Evolutionary conservation across 129 eudicot species (phyloP).

Genomic region (Oenanthe sinensis): DNA sequence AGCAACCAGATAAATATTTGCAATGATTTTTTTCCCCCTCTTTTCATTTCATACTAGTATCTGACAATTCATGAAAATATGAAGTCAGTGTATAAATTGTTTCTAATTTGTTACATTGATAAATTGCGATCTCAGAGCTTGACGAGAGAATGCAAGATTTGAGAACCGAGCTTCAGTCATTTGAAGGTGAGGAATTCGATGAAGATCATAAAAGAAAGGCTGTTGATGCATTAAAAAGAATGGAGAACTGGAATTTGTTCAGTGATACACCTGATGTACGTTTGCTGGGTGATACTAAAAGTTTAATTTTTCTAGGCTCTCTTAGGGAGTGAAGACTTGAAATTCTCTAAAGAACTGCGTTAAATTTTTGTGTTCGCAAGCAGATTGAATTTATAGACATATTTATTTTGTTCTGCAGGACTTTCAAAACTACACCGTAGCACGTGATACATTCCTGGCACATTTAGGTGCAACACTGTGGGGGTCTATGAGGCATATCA

Average conservation of each 20-base stretch:
- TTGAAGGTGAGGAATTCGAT: conserved; percentile 73
- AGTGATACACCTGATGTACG: conserved; percentile 65
- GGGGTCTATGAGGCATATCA: conserved; percentile 93
- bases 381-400: neutral
- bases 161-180: conserved; percentile 68
- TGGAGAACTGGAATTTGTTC: conserved; percentile 97
- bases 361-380: neutral
- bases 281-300: neutral
- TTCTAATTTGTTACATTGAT: conserved; percentile 6
- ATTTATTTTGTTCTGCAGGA: conserved; percentile 38
- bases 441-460: conserved; percentile 92
- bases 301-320: neutral
- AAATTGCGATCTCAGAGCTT: conserved; percentile 52
- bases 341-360: neutral
- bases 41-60: neutral
- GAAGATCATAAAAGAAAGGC: conserved; percentile 76
- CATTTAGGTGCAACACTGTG: conserved; percentile 91
- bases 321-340: neutral
- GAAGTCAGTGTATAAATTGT: neutral
- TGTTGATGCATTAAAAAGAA: conserved; percentile 78
- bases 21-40: neutral
- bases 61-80: neutral
- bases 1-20: neutral
- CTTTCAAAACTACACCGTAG: conserved; percentile 79
- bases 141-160: conserved; percentile 95